Conservation (phyloP, 345 rosid species). For the Salix exigua region DNA sequence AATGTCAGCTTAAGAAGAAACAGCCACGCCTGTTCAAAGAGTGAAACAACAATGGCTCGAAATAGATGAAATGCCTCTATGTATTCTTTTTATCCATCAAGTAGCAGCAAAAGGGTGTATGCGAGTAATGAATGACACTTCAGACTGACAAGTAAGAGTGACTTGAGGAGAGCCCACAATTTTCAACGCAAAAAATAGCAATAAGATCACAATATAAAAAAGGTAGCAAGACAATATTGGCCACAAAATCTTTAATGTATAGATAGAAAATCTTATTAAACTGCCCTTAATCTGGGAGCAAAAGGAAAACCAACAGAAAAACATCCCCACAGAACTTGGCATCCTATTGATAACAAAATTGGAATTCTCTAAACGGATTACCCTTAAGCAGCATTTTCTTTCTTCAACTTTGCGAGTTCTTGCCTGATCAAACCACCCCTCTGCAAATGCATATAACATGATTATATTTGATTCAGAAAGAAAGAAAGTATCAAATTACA, state of each 20-base stretch:
- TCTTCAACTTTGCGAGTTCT: constrained; percentile 64
- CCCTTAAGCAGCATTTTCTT: constrained; percentile 35
- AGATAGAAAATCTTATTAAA: neutral
- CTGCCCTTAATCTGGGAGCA: constrained; percentile 1
- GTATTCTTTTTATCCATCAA: too few species aligned
- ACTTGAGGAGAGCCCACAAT: neutral
- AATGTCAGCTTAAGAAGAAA: constrained; percentile 1
- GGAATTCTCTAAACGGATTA: neutral
- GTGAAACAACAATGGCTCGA: neutral
- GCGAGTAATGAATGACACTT: too few species aligned
- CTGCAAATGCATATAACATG: constrained; percentile 33
- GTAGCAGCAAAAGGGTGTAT: too few species aligned
- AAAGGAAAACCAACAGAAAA: constrained; percentile 1
- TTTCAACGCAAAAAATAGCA: neutral
- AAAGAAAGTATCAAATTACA: neutral
- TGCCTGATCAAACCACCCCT: constrained; percentile 60
- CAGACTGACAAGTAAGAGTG: neutral
- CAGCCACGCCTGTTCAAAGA: constrained; percentile 4
- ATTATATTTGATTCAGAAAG: neutral
- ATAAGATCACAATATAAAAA: neutral
- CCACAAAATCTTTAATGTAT: constrained; percentile 13
- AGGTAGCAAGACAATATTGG: neutral
- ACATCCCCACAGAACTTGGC: neutral
- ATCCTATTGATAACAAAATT: constrained; percentile 8
- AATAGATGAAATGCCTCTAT: neutral